A percentile compares a stretch with the other conserved stretches of the same genome.
These are phyloP conservation scores for Fusarium sambucinum DNA, from an alignment of 2,329 filamentous ascomycete species.

Conservation along the genomic window DNA sequence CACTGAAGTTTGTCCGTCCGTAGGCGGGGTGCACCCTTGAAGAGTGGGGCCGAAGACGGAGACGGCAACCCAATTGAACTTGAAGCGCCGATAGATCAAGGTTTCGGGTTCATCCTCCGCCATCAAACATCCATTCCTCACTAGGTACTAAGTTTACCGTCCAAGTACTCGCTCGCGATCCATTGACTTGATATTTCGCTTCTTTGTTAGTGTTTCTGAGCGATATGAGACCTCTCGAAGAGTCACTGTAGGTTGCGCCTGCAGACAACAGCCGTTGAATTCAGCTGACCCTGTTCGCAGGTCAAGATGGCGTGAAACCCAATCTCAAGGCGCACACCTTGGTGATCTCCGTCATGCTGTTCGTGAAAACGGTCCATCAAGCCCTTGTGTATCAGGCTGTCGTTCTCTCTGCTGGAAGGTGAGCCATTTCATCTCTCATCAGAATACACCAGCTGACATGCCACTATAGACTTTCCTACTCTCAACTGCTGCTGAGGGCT, in stretches of 20 bases:
- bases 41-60: slow-evolving; percentile 37
- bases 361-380: slow-evolving; percentile 68
- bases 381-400: slow-evolving; percentile 77
- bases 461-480: slow-evolving; percentile 78
- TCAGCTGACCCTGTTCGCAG: slow-evolving; percentile 56
- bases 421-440: slow-evolving; percentile 5
- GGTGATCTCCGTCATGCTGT: slow-evolving; percentile 74
- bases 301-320: slow-evolving; percentile 75
- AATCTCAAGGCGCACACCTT: slow-evolving; percentile 68
- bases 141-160: background rate
- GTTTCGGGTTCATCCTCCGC: slow-evolving; percentile 26
- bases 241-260: slow-evolving; percentile 52
- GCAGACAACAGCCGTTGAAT: slow-evolving; percentile 11
- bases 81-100: slow-evolving; percentile 31
- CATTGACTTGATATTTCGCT: background rate
- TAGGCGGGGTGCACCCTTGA: slow-evolving; percentile 5
- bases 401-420: slow-evolving; percentile 96
- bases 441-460: slow-evolving; percentile 14
- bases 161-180: slow-evolving; percentile 3
- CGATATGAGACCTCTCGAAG: slow-evolving; percentile 55
- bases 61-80: slow-evolving; percentile 27
- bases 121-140: slow-evolving; percentile 29
- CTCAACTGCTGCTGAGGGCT: slow-evolving; percentile 73
- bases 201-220: slow-evolving; percentile 2
- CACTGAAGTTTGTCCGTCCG: slow-evolving; percentile 3